These are phyloP conservation scores for Myochromella boudieri DNA, from an alignment of 768 basidiomycete genomes.

Conservation along the genomic window DNA sequence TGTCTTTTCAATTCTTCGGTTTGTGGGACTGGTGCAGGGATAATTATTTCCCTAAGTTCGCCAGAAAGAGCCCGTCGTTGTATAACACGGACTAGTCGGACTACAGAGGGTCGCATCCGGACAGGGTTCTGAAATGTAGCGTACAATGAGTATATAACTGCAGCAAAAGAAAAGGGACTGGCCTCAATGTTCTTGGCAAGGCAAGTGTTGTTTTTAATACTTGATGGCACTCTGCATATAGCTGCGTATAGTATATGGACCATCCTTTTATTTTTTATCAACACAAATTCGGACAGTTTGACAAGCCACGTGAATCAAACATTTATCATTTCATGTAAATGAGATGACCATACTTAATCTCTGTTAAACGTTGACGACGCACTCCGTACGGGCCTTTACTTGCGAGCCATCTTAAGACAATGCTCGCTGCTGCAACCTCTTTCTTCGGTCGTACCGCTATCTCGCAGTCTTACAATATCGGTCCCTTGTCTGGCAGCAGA, in stretches of 20 bases:
- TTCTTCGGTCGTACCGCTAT: slow-evolving; percentile 82
- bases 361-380: not conserved
- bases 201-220: no score
- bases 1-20: slow-evolving; percentile 31
- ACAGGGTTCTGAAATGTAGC: no score
- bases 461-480: slow-evolving; percentile 77
- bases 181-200: no score
- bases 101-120: slow-evolving; percentile 36
- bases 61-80: slow-evolving; percentile 32
- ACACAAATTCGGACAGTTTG: no score
- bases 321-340: no score
- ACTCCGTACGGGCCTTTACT: slow-evolving; percentile 9
- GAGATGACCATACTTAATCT: not conserved
- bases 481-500: slow-evolving; percentile 41
- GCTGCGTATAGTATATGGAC: no score
- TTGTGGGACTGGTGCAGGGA: slow-evolving; percentile 33
- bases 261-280: no score
- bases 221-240: no score
- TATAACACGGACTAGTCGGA: slow-evolving; percentile 36
- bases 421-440: slow-evolving; percentile 82
- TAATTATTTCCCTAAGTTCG: slow-evolving; percentile 25
- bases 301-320: no score
- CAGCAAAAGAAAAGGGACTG: no score
- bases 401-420: no score
- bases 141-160: no score